Evolutionary conservation across 176 grass and related monocot species (phyloP), one percentile per base, ranked within the genome.

Genomic region (Hsuehochloa calcarea): DNA sequence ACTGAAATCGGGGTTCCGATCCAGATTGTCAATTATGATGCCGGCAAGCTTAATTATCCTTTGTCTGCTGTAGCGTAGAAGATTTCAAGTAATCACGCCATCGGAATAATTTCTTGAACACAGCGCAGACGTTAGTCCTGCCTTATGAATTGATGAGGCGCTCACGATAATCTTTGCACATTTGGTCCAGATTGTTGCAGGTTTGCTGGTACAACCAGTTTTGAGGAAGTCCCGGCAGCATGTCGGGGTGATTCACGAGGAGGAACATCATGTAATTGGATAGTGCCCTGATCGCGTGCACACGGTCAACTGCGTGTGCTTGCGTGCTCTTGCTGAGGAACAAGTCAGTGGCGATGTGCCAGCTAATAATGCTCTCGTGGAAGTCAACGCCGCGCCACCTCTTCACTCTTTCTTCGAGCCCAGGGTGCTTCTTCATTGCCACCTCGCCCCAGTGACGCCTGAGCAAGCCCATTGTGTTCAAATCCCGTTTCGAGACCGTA

Each of bases 281-380:
- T 6, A 58, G 14, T 3, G 29, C 17, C 47, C 20, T 10, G 49
- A 75, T 38, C 2, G 72, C 50, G 3, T 56, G 8, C 13, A 11
- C 9, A 19, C 4, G 3, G 10, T 1, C 31, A 34, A 34, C 31
- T 34, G 29, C 29, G 29, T 29, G 19, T 0, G 5, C 19, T 19
- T 0, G 16, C 52, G 2, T 12, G 10, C 44, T 49, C 12, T 12
- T 49, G 12, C 0, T 5, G 4, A 49, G 13, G 46, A 49, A 15
- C 13, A 49, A 49, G 46, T 66, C 40, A 0, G 77, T 80, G 56
- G 77, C 60, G 77, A 80, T 34, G 41, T 80, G 77, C 59, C 22
- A 50, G 41, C 0, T 29, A 7, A 80, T 40, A n/a, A 80, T 27
- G 8, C 12, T 45, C 77, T 80, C 15, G 3, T 46, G 55, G 41